phyloP scores from a whole-genome alignment of 306 rosid species.

The Rosa persica region DNA sequence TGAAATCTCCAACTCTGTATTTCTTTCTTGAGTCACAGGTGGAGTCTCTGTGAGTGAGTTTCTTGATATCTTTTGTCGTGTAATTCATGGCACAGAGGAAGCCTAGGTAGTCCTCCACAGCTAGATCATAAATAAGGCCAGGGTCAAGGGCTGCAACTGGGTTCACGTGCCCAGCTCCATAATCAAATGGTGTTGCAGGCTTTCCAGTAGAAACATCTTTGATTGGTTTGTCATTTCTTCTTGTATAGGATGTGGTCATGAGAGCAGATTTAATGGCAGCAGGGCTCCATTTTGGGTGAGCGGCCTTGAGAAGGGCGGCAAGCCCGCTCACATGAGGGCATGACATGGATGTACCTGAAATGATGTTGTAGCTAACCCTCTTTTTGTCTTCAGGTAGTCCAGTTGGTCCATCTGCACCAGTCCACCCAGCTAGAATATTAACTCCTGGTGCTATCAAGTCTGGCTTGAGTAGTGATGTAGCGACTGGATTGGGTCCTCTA shows the following conservation, averaged over 20 bases:
- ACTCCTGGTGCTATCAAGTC: slow-evolving; percentile 82
- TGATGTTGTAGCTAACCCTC: slow-evolving; percentile 54
- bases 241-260: slow-evolving; percentile 81
- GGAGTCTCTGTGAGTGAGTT: slow-evolving; percentile 37
- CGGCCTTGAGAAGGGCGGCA: slow-evolving; percentile 64
- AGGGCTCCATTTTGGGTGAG: slow-evolving; percentile 78
- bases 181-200: slow-evolving; percentile 59
- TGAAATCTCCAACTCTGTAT: slow-evolving; percentile 57
- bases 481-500: slow-evolving; percentile 65
- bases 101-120: slow-evolving; percentile 53
- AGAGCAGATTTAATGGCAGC: slow-evolving; percentile 76
- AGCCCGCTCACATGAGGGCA: slow-evolving; percentile 82
- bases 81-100: slow-evolving; percentile 71
- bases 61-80: slow-evolving; percentile 41
- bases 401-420: slow-evolving; percentile 51
- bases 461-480: slow-evolving; percentile 65
- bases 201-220: slow-evolving; percentile 48
- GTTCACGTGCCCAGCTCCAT: slow-evolving; percentile 80
- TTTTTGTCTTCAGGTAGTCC: slow-evolving; percentile 43
- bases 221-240: slow-evolving; percentile 50
- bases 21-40: slow-evolving; percentile 40
- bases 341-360: slow-evolving; percentile 85
- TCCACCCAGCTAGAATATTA: slow-evolving; percentile 83
- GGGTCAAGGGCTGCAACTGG: slow-evolving; percentile 74
- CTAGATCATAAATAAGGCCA: slow-evolving; percentile 68